Evolutionary conservation across 73 alveolate genomes (phyloP), one percentile per base, ranked within the genome.

Genomic region (Paramecium octaurelia): DNA sequence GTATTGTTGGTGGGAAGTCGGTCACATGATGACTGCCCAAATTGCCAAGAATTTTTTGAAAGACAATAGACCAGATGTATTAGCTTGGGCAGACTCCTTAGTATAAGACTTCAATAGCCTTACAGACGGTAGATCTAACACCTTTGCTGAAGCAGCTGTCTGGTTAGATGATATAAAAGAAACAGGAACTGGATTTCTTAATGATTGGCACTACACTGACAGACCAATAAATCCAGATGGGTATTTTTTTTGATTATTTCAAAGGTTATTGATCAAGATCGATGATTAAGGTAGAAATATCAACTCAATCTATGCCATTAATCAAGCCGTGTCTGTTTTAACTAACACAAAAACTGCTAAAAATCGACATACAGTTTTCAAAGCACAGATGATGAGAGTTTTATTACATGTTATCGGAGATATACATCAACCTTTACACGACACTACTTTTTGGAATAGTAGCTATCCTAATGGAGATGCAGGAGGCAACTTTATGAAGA

Each of bases 361-460:
- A 80, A 21, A 23, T 14, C 18, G 91, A 20, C 91, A 80, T 80
- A 80, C 94, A 14, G 94, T 89, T 11, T 70, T 70, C 35, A 70
- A 89, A 54, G 94, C 95, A 44, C 14, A 93, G 40, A 86, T 88
- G 90, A 68, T 95, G 20, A 91, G 98, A 75, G 80, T 93, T 70
- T 93, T 96, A 46, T 90, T 96, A 43, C 98, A 96, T 92, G 70
- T 95, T 9, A 93, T 95, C 35, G 97, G 98, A 29, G 98, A 96
- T 93, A 91, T 96, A 85, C 98, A 96, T 83, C 94, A 94, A 70
- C 98, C 98, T 27, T 94, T 96, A 92, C 98, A 96, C 85, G 93
- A 94, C 42, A 27, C 96, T 20, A 93, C 91, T 42, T 58, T 92
- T 59, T 96, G 85, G 58, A 85, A 88, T 86, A 14, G 50, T 20